phyloP scores from a whole-genome alignment of 1,284 basidiomycete genomes.

The Cutaneotrichosporon sp. region DNA sequence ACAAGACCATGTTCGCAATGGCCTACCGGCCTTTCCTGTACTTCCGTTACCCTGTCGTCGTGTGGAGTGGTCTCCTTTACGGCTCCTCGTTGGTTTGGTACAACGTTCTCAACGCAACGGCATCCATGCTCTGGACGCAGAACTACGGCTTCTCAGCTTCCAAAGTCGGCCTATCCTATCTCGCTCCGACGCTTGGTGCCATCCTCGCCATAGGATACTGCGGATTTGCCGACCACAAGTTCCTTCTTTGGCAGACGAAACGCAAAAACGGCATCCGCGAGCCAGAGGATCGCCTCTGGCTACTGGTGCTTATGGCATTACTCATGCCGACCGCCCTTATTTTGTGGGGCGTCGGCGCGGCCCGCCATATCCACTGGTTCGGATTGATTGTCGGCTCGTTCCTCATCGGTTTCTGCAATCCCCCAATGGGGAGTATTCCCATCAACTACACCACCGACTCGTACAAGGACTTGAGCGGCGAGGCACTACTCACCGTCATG shows the following conservation, averaged over 20 bases:
- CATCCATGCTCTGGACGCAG: slow-evolving; percentile 17
- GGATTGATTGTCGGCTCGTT: slow-evolving; percentile 29
- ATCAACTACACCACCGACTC: slow-evolving; percentile 34
- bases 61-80: slow-evolving; percentile 29
- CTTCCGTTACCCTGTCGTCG: slow-evolving; percentile 25
- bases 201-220: slow-evolving; percentile 19
- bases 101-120: slow-evolving; percentile 32
- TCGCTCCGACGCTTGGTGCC: slow-evolving; percentile 29
- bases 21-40: slow-evolving; percentile 25
- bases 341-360: slow-evolving; percentile 35
- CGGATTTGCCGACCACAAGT: slow-evolving; percentile 26
- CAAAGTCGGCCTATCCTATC: slow-evolving; percentile 31
- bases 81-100: slow-evolving; percentile 29
- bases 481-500: slow-evolving; percentile 31
- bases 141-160: slow-evolving; percentile 22
- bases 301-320: slow-evolving; percentile 26
- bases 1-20: slow-evolving; percentile 16
- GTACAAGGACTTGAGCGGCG: slow-evolving; percentile 32
- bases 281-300: slow-evolving; percentile 35
- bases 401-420: slow-evolving; percentile 25
- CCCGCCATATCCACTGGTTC: slow-evolving; percentile 31
- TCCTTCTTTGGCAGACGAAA: slow-evolving; percentile 23
- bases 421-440: slow-evolving; percentile 26
- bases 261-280: slow-evolving; percentile 33
- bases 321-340: slow-evolving; percentile 32